Evolutionary conservation across 1,139 yeast species (phyloP), one percentile per base, ranked within the genome.

Genomic region (Sugiyamaella pinicola): DNA sequence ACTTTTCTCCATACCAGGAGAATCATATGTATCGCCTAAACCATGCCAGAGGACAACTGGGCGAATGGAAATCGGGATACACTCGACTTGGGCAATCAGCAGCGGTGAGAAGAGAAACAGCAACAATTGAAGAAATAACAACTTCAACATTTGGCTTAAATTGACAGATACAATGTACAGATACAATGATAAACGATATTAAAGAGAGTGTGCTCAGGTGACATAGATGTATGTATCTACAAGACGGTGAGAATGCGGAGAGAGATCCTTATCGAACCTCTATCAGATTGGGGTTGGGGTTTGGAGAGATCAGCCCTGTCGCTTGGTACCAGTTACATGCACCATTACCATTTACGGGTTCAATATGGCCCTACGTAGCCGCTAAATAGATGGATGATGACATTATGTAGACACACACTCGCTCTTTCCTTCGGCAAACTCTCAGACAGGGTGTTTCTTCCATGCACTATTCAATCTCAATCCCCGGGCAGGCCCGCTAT

Each of bases 31-130:
- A 66, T 87, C 96, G 0, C 95, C 95, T 62, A 87, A 75, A 0
- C 96, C 96, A 63, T 87, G 96, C 95, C 95, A 87, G 40, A 87
- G 64, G 2, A 87, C 88, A 2, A 87, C 77, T 0, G 91, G 90
- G 13, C 65, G 57, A 39, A 47, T 26, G 1, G 51, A 39, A 1
- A 47, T 22, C 8, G 46, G 46, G n/a, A 40, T 40, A 13, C 45
- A 19, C 21, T 34, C 19, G 13, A 13, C 33, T 7, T 17, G 5
- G 13, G 17, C 31, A 21, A 12, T 13, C 18, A 42, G 21, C 13
- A 29, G 22, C 9, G 7, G 8, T 10, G 37, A 12, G 7, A 15
- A 10, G 18, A 29, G 12, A 6, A 9, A 2, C 17, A 12, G 2
- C 10, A 17, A 4, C 19, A 31, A 17, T 41, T 4, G 12, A 15